Percentiles rank a stretch among this genome's conserved stretches.
These are phyloP conservation scores for Syzygium malaccense DNA, from an alignment of 441 rosid species.

Conservation along the genomic window DNA sequence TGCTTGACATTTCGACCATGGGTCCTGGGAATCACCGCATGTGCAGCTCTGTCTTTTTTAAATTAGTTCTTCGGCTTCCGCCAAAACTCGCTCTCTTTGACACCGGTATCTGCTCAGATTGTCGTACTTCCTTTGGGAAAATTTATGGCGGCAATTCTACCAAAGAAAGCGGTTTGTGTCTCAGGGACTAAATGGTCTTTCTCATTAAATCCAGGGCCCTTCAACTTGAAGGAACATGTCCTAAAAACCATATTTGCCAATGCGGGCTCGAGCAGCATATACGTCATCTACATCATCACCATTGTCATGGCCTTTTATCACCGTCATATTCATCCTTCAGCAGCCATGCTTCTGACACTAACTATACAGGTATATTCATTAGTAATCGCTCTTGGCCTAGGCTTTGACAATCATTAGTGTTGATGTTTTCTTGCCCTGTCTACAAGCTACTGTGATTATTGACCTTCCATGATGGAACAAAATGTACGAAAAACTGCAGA, in stretches of 20 bases:
- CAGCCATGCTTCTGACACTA: slow-evolving; percentile 29
- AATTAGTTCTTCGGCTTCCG: slow-evolving; percentile 41
- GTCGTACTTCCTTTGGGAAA: slow-evolving; percentile 36
- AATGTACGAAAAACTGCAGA: slow-evolving; percentile 5
- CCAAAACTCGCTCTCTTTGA: slow-evolving; percentile 22
- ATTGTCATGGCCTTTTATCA: slow-evolving; percentile 35
- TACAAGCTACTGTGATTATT: background rate
- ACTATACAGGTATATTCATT: slow-evolving; percentile 28
- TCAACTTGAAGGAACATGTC: slow-evolving; percentile 43
- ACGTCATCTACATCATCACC: slow-evolving; percentile 27
- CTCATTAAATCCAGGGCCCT: slow-evolving; percentile 43
- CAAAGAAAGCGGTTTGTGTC: slow-evolving; percentile 1
- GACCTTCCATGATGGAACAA: background rate
- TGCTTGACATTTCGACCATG: slow-evolving; percentile 42
- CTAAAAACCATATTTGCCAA: slow-evolving; percentile 39
- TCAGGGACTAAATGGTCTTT: slow-evolving; percentile 26
- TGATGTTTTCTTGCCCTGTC: background rate
- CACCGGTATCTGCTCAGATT: slow-evolving; percentile 37
- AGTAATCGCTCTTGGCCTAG: background rate
- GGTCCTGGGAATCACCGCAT: slow-evolving; percentile 28
- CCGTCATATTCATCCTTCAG: slow-evolving; percentile 17
- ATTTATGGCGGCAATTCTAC: slow-evolving; percentile 39
- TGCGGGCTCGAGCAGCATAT: slow-evolving; percentile 24
- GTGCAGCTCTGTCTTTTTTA: slow-evolving; percentile 26
- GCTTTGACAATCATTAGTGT: background rate